phyloP scores from a whole-genome alignment of 306 rosid species.

The Cotoneaster glaucophyllus region DNA sequence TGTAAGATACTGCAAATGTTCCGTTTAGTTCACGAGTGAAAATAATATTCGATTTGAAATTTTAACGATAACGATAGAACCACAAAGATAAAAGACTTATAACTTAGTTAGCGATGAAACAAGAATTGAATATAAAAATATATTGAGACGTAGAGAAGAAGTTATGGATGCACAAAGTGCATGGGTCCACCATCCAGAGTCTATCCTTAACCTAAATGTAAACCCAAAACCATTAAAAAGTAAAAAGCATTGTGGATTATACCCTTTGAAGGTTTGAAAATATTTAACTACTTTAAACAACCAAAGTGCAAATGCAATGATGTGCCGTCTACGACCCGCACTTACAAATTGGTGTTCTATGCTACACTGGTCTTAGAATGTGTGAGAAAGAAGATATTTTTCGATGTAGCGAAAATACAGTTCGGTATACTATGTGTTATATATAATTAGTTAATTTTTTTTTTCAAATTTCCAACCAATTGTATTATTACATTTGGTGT shows the following conservation, averaged over 20 bases:
- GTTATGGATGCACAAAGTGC: not conserved
- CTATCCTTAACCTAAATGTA: not conserved
- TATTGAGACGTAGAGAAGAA: not conserved
- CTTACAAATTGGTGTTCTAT: not conserved
- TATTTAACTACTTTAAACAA: not conserved
- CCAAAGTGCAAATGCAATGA: not conserved
- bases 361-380: not conserved
- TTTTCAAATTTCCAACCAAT: too few species aligned
- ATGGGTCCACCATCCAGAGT: not conserved
- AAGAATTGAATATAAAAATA: not conserved
- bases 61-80: too few species aligned
- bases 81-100: too few species aligned
- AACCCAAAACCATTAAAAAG: not conserved
- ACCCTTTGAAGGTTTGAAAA: not conserved
- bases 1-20: too few species aligned
- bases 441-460: too few species aligned
- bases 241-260: not conserved
- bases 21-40: too few species aligned
- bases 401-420: too few species aligned
- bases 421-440: too few species aligned
- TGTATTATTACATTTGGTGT: too few species aligned
- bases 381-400: not conserved
- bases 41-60: too few species aligned
- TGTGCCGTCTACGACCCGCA: constrained; percentile 51
- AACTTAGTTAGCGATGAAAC: too few species aligned